phyloP scores from a whole-genome alignment of 2,329 filamentous ascomycete species.

The Emergomyces orientalis region DNA sequence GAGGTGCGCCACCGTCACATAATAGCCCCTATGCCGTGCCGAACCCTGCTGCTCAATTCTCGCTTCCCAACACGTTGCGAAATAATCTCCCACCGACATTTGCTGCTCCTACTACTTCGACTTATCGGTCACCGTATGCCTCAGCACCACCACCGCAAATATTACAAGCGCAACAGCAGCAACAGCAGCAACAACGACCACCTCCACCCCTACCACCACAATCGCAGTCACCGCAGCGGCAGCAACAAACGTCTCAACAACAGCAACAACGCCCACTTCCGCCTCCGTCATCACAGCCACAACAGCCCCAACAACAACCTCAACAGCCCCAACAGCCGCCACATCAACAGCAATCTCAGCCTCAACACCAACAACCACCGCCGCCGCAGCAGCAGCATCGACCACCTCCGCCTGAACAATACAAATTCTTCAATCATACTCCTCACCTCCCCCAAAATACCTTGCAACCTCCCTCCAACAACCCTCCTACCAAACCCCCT shows the following conservation, averaged over 20 bases:
- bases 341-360: neutral
- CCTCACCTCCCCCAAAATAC: slow-evolving; percentile 1
- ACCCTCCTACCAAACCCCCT: slow-evolving; percentile 11
- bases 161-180: slow-evolving; percentile 20
- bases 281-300: slow-evolving; percentile 25
- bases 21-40: slow-evolving; percentile 11
- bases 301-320: slow-evolving; percentile 19
- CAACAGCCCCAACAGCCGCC: slow-evolving; percentile 17
- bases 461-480: slow-evolving; percentile 15
- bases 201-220: slow-evolving; percentile 12
- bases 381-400: slow-evolving; percentile 15
- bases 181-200: slow-evolving; percentile 11
- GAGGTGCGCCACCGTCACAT: slow-evolving; percentile 6
- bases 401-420: slow-evolving; percentile 14
- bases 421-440: slow-evolving; percentile 15
- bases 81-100: slow-evolving; percentile 34
- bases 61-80: slow-evolving; percentile 30
- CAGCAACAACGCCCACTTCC: slow-evolving; percentile 19
- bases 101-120: slow-evolving; percentile 27
- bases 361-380: slow-evolving; percentile 7
- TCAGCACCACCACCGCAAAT: slow-evolving; percentile 29
- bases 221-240: slow-evolving; percentile 8
- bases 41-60: slow-evolving; percentile 20
- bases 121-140: slow-evolving; percentile 36
- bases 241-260: slow-evolving; percentile 11